Conservation (phyloP, 139 green algal species). For the Deuterostichococcus epilithicus region DNA sequence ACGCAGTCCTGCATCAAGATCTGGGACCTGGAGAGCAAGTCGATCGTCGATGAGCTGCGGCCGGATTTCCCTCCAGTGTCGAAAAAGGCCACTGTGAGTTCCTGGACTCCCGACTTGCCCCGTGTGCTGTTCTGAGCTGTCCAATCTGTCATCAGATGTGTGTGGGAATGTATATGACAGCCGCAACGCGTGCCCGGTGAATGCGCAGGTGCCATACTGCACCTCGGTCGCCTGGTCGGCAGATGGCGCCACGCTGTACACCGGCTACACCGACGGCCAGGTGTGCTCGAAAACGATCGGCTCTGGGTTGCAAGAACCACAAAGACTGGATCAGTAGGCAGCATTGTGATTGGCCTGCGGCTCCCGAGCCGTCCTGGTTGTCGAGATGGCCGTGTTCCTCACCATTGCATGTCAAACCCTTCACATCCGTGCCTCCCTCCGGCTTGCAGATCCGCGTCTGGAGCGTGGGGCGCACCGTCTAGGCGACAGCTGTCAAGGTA, state of each 20-base stretch:
- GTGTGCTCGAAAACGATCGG: not conserved
- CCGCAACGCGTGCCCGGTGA: too few species aligned
- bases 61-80: constrained; percentile 42
- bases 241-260: constrained; percentile 94
- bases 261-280: constrained; percentile 80
- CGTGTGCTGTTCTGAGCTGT: not conserved
- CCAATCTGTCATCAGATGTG: not conserved
- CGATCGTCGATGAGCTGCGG: constrained; percentile 87
- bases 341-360: not conserved
- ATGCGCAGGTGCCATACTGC: constrained; percentile 86
- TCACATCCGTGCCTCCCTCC: too few species aligned
- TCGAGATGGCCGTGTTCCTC: too few species aligned
- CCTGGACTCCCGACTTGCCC: too few species aligned
- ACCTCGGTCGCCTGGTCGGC: constrained; percentile 92
- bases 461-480: constrained; percentile 54
- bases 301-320: too few species aligned
- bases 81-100: constrained; percentile 19
- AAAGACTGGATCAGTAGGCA: too few species aligned
- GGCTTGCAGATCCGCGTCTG: constrained; percentile 63
- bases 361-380: too few species aligned
- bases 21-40: constrained; percentile 98
- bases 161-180: too few species aligned
- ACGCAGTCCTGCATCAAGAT: constrained; percentile 76
- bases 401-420: too few species aligned
- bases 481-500: too few species aligned